phyloP scores from a whole-genome alignment of 352 stramenopile species.

The Phytophthora syringae region DNA sequence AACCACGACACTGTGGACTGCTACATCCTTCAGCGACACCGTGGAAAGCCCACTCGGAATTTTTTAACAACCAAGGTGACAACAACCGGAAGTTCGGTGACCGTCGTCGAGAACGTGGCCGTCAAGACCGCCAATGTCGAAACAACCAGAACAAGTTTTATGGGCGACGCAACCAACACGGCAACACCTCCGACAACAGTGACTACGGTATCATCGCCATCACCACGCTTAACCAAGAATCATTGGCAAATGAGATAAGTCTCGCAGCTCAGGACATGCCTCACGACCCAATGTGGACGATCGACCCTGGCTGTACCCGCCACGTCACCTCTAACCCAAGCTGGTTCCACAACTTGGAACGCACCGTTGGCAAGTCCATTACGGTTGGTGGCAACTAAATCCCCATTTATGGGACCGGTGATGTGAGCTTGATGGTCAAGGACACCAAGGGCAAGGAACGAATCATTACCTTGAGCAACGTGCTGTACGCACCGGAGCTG shows the following conservation, averaged over 20 bases:
- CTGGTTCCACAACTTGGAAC: not conserved
- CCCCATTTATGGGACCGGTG: too few species aligned
- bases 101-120: not conserved
- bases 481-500: conserved; percentile 1
- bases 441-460: not conserved
- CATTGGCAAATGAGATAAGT: not conserved
- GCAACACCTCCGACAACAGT: not conserved
- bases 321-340: not conserved
- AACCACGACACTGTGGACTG: conserved; percentile 23
- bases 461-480: too few species aligned
- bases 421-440: too few species aligned
- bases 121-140: not conserved
- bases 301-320: not conserved
- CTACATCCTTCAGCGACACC: conserved; percentile 15
- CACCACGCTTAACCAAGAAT: conserved; percentile 6
- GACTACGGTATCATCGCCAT: conserved; percentile 22
- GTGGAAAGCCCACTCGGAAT: conserved; percentile 1
- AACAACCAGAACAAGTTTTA: conserved; percentile 6
- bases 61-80: not conserved
- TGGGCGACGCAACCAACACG: not conserved
- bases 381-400: too few species aligned
- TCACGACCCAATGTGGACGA: conserved; percentile 1
- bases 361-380: too few species aligned
- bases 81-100: not conserved
- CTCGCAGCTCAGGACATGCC: not conserved